A percentile compares a stretch with the other conserved stretches of the same genome.
Conservation (phyloP, 805 yeast genomes). For the Saccharomycopsis fibuligera region DNA sequence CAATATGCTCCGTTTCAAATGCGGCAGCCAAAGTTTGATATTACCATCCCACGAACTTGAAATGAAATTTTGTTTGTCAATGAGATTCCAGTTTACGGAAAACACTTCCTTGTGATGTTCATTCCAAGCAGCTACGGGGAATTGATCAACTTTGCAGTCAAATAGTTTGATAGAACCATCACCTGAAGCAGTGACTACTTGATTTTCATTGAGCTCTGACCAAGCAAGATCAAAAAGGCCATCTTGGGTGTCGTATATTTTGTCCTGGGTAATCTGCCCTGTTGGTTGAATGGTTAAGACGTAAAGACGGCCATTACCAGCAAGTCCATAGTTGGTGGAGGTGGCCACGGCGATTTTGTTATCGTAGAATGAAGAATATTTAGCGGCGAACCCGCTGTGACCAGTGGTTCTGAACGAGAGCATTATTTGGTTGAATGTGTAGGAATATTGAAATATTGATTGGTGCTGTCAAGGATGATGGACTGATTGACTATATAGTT, state of each 20-base stretch:
- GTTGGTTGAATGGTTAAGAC: constrained; percentile 59
- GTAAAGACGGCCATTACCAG: constrained; percentile 84
- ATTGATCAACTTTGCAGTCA: constrained; percentile 60
- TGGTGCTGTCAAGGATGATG: too few species aligned
- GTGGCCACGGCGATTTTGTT: constrained; percentile 85
- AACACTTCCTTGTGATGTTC: constrained; percentile 79
- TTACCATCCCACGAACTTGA: constrained; percentile 92
- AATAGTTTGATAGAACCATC: constrained; percentile 84
- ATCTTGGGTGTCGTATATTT: constrained; percentile 83
- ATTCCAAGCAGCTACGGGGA: constrained; percentile 65
- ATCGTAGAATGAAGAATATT: constrained; percentile 89
- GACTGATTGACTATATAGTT: too few species aligned
- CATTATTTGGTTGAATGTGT: too few species aligned
- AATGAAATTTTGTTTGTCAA: constrained; percentile 61
- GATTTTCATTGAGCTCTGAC: constrained; percentile 90
- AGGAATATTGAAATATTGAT: too few species aligned
- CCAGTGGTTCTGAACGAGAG: constrained; percentile 68
- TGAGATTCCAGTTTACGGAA: constrained; percentile 65
- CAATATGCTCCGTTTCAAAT: constrained; percentile 46
- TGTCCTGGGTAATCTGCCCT: constrained; percentile 53
- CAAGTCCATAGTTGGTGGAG: constrained; percentile 88
- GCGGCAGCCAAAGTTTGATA: constrained; percentile 72
- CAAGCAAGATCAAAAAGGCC: constrained; percentile 83
- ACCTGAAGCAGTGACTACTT: constrained; percentile 75
- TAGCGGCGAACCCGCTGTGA: constrained; percentile 79